A percentile compares a stretch with the other conserved stretches of the same genome.
Conservation (phyloP, 352 stramenopile species). For the Plasmopara muralis region DNA sequence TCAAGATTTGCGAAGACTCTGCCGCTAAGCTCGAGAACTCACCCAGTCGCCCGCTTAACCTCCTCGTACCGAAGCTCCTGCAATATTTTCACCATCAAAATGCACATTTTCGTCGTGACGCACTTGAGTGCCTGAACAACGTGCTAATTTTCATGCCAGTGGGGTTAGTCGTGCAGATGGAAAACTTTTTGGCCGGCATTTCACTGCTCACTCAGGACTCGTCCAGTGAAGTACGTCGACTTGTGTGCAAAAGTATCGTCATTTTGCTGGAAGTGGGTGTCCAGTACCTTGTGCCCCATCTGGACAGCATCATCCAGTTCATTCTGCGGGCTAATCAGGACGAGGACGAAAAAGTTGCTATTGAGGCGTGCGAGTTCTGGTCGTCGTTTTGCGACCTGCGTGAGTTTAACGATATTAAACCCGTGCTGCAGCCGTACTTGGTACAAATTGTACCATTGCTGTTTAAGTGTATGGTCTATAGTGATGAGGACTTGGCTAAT, state of each 20-base stretch:
- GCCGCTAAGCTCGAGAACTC: conserved; percentile 86
- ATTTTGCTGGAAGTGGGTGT: conserved; percentile 84
- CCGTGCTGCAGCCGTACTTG: conserved; percentile 77
- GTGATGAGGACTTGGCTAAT: conserved; percentile 84
- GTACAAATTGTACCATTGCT: conserved; percentile 89
- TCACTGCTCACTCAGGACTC: conserved; percentile 82
- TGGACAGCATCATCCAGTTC: conserved; percentile 89
- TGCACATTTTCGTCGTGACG: conserved; percentile 69
- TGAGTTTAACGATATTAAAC: conserved; percentile 89
- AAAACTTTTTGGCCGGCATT: conserved; percentile 85
- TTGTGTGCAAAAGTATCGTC: conserved; percentile 90
- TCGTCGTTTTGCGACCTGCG: conserved; percentile 86
- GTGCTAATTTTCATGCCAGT: conserved; percentile 86
- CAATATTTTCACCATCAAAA: conserved; percentile 86
- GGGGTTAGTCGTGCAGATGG: conserved; percentile 86
- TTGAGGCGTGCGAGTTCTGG: conserved; percentile 90
- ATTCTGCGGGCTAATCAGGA: conserved; percentile 86
- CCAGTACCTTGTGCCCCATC: conserved; percentile 84
- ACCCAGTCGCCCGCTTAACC: conserved; percentile 77
- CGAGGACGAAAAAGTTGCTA: conserved; percentile 75
- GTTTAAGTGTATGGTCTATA: conserved; percentile 94
- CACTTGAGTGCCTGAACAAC: conserved; percentile 87
- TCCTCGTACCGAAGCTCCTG: conserved; percentile 83
- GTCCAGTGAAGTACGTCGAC: conserved; percentile 70
- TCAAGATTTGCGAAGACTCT: conserved; percentile 89